Evolutionary conservation across 1,139 yeast genomes (phyloP).

Genomic region (Yamadazyma blattariae): DNA sequence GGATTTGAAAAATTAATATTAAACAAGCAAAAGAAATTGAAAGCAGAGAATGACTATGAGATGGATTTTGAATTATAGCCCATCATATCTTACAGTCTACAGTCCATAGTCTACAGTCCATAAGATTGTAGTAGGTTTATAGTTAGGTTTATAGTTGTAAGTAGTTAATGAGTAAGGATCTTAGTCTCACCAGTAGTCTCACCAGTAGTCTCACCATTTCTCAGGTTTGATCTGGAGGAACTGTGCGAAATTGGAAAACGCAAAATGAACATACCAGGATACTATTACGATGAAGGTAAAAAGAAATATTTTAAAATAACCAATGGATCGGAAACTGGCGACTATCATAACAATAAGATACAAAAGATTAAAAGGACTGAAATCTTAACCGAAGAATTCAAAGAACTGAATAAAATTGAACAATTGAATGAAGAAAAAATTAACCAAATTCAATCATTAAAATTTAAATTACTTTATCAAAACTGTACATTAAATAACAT

Average conservation of each 20-base stretch:
- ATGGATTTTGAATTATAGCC: conserved; percentile 19
- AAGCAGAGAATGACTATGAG: conserved; percentile 24
- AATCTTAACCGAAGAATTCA: too few relatives aligned
- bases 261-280: conserved; percentile 41
- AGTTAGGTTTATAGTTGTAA: too few relatives aligned
- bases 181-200: too few relatives aligned
- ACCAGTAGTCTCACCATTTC: too few relatives aligned
- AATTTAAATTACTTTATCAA: conserved; percentile 11
- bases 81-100: too few relatives aligned
- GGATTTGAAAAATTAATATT: conserved; percentile 80
- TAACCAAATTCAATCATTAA: conserved; percentile 7
- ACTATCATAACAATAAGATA: conserved; percentile 30
- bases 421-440: conserved; percentile 1
- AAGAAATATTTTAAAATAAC: conserved; percentile 44
- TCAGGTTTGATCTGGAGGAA: too few relatives aligned
- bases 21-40: conserved; percentile 40
- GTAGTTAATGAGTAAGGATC: too few relatives aligned
- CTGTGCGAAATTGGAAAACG: conserved; percentile 1
- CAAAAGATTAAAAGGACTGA: conserved; percentile 28
- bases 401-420: conserved; percentile 2
- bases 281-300: conserved; percentile 40
- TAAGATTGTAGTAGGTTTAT: too few relatives aligned
- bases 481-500: conserved; percentile 8
- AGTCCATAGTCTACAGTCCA: too few relatives aligned
- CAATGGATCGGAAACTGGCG: conserved; percentile 24